A percentile compares a stretch with the other conserved stretches of the same genome.
These are phyloP conservation scores for Tetrastigma voinierianum DNA, from an alignment of 164 flowering plant genomes.

Conservation along the genomic window DNA sequence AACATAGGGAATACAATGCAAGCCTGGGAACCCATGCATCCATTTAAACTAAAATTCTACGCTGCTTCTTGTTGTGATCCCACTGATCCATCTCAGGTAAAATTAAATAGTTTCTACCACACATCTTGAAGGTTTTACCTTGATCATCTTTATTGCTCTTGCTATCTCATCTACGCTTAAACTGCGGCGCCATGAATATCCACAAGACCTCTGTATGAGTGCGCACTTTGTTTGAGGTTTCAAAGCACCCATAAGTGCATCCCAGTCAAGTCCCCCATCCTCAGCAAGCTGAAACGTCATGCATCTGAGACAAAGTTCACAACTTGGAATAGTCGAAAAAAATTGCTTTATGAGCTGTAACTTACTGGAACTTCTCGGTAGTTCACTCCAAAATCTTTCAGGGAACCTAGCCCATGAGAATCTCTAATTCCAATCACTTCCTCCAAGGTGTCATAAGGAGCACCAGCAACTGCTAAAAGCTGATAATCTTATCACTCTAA, in stretches of 20 bases:
- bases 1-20: not conserved
- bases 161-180: conserved; percentile 75
- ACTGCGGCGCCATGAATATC: conserved; percentile 87
- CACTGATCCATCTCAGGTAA: too few relatives aligned
- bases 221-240: conserved; percentile 82
- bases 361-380: conserved; percentile 83
- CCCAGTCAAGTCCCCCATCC: conserved; percentile 86
- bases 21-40: not conserved
- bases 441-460: conserved; percentile 91
- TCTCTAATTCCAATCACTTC: conserved; percentile 90
- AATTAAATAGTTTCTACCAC: not conserved
- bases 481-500: conserved; percentile 37
- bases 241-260: conserved; percentile 48
- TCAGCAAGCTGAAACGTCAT: conserved; percentile 56
- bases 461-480: conserved; percentile 95
- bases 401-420: conserved; percentile 61
- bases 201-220: conserved; percentile 87
- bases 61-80: not conserved
- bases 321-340: not conserved
- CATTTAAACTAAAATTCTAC: not conserved
- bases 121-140: conserved; percentile 32
- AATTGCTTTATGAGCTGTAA: not conserved
- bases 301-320: conserved; percentile 3
- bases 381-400: conserved; percentile 72
- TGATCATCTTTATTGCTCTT: conserved; percentile 70